These are phyloP conservation scores for Cubamyces sp. DNA, from an alignment of 768 basidiomycete genomes.

Conservation along the genomic window DNA sequence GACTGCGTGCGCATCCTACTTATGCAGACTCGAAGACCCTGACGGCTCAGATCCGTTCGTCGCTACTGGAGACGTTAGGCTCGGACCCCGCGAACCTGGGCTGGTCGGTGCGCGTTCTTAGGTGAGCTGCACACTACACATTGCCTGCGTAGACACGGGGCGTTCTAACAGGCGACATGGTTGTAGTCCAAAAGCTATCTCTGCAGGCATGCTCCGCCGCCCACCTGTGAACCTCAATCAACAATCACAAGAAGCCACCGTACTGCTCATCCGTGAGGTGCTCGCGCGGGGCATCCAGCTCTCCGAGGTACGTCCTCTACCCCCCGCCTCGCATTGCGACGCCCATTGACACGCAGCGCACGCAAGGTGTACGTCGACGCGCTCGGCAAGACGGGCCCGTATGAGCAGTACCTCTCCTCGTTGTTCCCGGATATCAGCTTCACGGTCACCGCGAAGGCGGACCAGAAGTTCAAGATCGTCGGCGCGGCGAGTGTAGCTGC, in stretches of 20 bases:
- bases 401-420: conserved; percentile 80
- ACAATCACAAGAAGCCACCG: conserved; percentile 88
- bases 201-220: conserved; percentile 84
- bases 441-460: conserved; percentile 91
- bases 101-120: conserved; percentile 82
- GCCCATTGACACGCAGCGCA: not conserved
- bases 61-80: conserved; percentile 66
- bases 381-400: conserved; percentile 83
- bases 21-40: conserved; percentile 88
- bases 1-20: too few species aligned
- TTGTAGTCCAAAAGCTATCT: conserved; percentile 86
- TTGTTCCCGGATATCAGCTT: conserved; percentile 85
- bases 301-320: conserved; percentile 59
- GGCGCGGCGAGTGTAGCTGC: conserved; percentile 98
- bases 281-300: conserved; percentile 80
- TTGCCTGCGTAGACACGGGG: not conserved
- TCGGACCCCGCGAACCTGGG: conserved; percentile 73
- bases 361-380: conserved; percentile 91
- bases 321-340: not conserved
- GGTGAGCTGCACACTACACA: conserved; percentile 41
- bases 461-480: conserved; percentile 95
- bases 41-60: conserved; percentile 67
- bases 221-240: conserved; percentile 87
- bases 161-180: not conserved
- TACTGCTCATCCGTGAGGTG: conserved; percentile 84